Base-by-base conservation (phyloP, 495 filamentous ascomycete genomes). In the Neurospora sp. region DNA sequence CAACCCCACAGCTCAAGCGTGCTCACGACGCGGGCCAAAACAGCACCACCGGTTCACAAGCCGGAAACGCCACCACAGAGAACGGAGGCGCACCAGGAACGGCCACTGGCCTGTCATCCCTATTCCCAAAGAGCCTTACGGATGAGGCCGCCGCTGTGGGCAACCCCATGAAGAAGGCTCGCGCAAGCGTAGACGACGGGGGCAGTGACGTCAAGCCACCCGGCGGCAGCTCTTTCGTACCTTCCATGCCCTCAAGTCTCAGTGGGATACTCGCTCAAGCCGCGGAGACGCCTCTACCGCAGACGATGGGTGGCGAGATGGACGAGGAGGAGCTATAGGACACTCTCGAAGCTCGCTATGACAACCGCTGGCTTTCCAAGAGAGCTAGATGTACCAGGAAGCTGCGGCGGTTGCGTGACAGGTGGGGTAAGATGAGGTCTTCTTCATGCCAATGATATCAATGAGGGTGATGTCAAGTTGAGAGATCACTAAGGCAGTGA, bases 21-120 rank as follows among this genome's bases (percentile, higher is more conserved):
- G 92, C 94, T 75, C 96, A 97, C 83, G 98, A 96, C 0, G 90
- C 89, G 39, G 94, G 96, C 36, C 92, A 90, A 2, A 82, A 91
- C 24, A 86, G 85, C 48, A 82, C 83, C n/a, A 80, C 82, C 5
- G 81, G 78, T 73, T 78, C 80, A 8, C 73, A 73, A 10, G 77
- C 71, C 3, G 82, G 79, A 21, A 78, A 79, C n/a, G 71, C 80
- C 7, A 81, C 79, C 5, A 81, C 84, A 21, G 83, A 77, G 77
- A 82, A 77, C 78, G 80, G 73, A 75, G 81, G 36, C 77, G 83
- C 71, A 74, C 71, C 66, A 77, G 77, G 77, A 36, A 72, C 6
- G 43, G 71, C 38, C 73, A 73, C 71, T 62, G 82, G 73, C 74
- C 76, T 43, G 71, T 78, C 73, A 31, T 77, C 83, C 13, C 77